Base-by-base conservation (phyloP, 179 eudicot species). In the Beta lomatogona region DNA sequence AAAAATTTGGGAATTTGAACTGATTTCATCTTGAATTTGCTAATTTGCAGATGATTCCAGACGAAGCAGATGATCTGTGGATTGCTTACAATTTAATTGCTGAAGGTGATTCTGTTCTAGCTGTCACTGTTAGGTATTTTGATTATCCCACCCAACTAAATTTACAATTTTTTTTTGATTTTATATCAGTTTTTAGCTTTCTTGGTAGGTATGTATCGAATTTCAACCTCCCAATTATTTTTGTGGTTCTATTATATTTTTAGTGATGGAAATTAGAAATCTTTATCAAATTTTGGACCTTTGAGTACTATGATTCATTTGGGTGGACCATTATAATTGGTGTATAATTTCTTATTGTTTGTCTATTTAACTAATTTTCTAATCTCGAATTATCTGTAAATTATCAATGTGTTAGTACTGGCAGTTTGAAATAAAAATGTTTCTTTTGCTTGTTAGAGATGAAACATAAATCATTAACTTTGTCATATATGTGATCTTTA, bases 1-100 rank as follows among this genome's bases (percentile, higher is more conserved):
- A 68, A 36, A 69, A 36, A 69, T 31, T 69, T 19, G 25, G 0
- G 59, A 14, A 57, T 57, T 65, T 65, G 52, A 36, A 18, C 9
- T 83, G 53, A 25, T 77, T 59, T 22, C 44, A 14, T 71, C 45
- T 63, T 63, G 79, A 63, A 31, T 76, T 71, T 78, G 59, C 21
- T 80, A 79, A 46, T 2, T 0, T 52, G 36, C 87, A 95, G 99
- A 95, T 95, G 95, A 81, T 91, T 75, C 93, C 99, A 6, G 95
- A 94, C 3, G 99, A 94, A 90, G 84, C 93, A 16, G 99, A 95
- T 82, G 99, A 95, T 81, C 79, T 95, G 71, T 95, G 99, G 99
- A 65, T 92, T 69, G 92, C 92, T 81, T 95, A 94, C 84, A 95
- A 95, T 86, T 83, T 95, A 84, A 91, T 95, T 48, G 89, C 94